Evolutionary conservation across 176 grass and related monocot genomes (phyloP).

Genomic region (Areca catechu): DNA sequence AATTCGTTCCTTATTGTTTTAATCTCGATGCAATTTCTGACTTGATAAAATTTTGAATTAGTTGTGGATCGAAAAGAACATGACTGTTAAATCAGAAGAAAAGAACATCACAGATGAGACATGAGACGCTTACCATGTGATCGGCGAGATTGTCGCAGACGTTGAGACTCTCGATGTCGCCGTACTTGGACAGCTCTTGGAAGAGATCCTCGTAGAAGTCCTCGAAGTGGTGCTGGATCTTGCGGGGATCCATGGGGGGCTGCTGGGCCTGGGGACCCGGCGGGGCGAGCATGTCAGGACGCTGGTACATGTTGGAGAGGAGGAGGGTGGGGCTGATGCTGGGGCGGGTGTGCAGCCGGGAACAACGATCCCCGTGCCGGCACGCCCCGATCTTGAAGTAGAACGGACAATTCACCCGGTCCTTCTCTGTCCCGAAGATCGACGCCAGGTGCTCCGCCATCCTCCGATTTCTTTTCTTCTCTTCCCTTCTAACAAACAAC

Average conservation of each 20-base stretch:
- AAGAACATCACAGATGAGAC: no score
- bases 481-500: no score
- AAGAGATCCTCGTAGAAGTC: not conserved
- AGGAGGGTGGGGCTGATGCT: constrained; percentile 26
- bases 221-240: constrained; percentile 26
- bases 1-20: no score
- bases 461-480: not conserved
- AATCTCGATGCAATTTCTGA: no score
- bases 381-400: constrained; percentile 29
- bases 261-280: constrained; percentile 16
- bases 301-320: constrained; percentile 26
- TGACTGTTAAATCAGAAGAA: no score
- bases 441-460: constrained; percentile 27
- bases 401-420: constrained; percentile 22
- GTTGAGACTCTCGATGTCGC: no score
- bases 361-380: constrained; percentile 20
- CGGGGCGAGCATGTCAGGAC: constrained; percentile 18
- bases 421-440: constrained; percentile 27
- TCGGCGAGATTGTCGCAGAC: no score
- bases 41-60: no score
- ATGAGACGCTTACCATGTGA: no score
- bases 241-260: constrained; percentile 16
- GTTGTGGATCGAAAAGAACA: no score
- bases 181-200: no score
- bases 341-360: constrained; percentile 19